phyloP scores from a whole-genome alignment of 257 asterid genomes.

The Asclepias syriaca region DNA sequence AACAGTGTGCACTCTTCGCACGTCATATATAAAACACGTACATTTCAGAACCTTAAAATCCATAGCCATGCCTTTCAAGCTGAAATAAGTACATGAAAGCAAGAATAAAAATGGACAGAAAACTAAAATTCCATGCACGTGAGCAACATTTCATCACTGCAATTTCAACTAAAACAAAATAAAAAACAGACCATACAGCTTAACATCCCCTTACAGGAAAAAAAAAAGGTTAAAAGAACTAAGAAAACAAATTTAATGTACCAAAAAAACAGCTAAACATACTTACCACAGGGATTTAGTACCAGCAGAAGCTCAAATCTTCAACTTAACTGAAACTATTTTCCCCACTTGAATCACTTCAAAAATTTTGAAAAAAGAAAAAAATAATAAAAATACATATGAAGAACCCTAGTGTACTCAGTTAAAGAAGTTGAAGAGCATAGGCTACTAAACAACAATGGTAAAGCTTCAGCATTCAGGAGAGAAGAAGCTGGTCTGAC shows the following conservation, averaged over 20 bases:
- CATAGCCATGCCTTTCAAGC: slow-evolving; percentile 9
- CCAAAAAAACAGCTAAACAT: neutral
- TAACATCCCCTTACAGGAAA: neutral
- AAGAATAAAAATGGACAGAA: slow-evolving; percentile 9
- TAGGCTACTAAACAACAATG: neutral
- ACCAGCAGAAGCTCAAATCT: neutral
- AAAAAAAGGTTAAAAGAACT: neutral
- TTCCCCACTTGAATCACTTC: neutral
- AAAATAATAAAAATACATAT: too few relatives aligned
- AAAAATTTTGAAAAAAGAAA: neutral
- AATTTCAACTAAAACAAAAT: neutral
- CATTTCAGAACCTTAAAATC: slow-evolving; percentile 5
- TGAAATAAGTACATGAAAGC: slow-evolving; percentile 16
- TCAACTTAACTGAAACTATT: neutral
- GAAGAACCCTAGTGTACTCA: neutral
- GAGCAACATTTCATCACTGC: neutral
- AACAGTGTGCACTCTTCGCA: neutral
- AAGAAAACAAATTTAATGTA: neutral
- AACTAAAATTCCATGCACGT: slow-evolving; percentile 12
- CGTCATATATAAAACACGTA: slow-evolving; percentile 1
- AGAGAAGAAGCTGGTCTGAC: slow-evolving; percentile 8
- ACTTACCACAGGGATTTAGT: neutral
- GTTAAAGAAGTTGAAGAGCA: slow-evolving; percentile 9
- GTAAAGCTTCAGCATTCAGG: slow-evolving; percentile 10
- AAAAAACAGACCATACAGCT: neutral